Base-by-base conservation (phyloP, 768 basidiomycete species). In the Gloeostereum incarnatum region DNA sequence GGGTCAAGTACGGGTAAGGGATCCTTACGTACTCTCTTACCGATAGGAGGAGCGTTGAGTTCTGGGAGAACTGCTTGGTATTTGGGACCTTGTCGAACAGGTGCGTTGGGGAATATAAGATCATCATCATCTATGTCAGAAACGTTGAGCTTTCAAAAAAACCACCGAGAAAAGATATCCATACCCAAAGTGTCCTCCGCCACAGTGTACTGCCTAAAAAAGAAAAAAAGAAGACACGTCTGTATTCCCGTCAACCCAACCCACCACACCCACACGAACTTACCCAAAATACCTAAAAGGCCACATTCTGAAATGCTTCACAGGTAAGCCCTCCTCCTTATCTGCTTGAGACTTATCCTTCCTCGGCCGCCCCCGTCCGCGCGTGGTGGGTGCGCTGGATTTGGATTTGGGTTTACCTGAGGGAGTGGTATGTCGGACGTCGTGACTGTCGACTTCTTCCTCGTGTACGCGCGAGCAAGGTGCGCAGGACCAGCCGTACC, bases 211-310 rank as follows among this genome's bases (percentile, higher is more conserved):
- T 82, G 75, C 19, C 91, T 94, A 56, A 38, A 26, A 30, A 32
- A 22, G 24, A 17, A 44, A 20, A 47, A 20, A 27, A 17, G 20
- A 20, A 18, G 27, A 21, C n/a, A n/a, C n/a, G n/a, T n/a, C n/a
- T n/a, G n/a, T n/a, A n/a, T n/a, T n/a, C n/a, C n/a, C n/a, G n/a
- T n/a, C n/a, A n/a, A n/a, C n/a, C n/a, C n/a, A n/a, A n/a, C n/a
- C n/a, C n/a, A n/a, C n/a, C n/a, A n/a, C n/a, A n/a, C n/a, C n/a
- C 34, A 47, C 4, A 23, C 11, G 18, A 16, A 60, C 84, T 59
- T 57, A 92, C 92, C 92, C 92, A 58, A 98, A 98, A 62, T 99
- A 99, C 40, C 96, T 73, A 62, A 93, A 96, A 3, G 81, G 87
- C 88, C 84, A 93, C 79, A 81, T 81, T 57, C 81, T 88, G 63